Evolutionary conservation across 441 rosid genomes (phyloP).

Genomic region (Daphne laureola): DNA sequence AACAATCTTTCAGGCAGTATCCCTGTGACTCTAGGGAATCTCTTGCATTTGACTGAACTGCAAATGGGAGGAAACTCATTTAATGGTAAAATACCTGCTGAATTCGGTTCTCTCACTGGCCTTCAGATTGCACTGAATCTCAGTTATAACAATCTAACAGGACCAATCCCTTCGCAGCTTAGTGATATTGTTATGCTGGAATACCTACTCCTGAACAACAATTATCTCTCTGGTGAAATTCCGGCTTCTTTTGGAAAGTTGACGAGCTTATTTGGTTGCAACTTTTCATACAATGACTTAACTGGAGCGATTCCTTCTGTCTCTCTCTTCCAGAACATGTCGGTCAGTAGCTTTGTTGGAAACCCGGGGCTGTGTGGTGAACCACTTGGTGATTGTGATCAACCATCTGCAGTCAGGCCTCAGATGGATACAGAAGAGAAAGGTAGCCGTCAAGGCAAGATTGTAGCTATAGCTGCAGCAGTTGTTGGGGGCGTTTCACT

Average conservation of each 20-base stretch:
- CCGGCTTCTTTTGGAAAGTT: conserved; percentile 57
- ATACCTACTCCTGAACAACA: conserved; percentile 67
- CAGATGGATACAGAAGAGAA: conserved; percentile 14
- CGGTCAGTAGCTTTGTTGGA: conserved; percentile 45
- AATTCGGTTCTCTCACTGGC: conserved; percentile 57
- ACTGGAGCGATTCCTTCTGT: conserved; percentile 58
- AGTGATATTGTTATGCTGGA: conserved; percentile 64
- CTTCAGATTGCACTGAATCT: conserved; percentile 87
- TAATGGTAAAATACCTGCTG: conserved; percentile 51
- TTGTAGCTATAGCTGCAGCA: conserved; percentile 59
- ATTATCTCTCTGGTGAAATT: conserved; percentile 68
- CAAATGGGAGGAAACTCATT: conserved; percentile 89
- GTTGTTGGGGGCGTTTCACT: conserved; percentile 69
- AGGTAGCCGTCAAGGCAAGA: conserved; percentile 35
- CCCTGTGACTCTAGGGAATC: conserved; percentile 51
- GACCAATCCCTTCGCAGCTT: conserved; percentile 63
- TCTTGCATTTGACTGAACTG: conserved; percentile 63
- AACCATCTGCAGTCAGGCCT: conserved; percentile 27
- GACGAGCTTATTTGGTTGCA: conserved; percentile 69
- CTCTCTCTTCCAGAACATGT: conserved; percentile 43
- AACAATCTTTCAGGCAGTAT: conserved; percentile 57
- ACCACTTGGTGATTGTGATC: conserved; percentile 43
- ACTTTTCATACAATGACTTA: conserved; percentile 78
- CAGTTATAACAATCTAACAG: conserved; percentile 71
- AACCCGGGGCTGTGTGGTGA: conserved; percentile 79